Evolutionary conservation across 2,329 filamentous ascomycete species (phyloP).

Genomic region (Colletotrichum sidae): DNA sequence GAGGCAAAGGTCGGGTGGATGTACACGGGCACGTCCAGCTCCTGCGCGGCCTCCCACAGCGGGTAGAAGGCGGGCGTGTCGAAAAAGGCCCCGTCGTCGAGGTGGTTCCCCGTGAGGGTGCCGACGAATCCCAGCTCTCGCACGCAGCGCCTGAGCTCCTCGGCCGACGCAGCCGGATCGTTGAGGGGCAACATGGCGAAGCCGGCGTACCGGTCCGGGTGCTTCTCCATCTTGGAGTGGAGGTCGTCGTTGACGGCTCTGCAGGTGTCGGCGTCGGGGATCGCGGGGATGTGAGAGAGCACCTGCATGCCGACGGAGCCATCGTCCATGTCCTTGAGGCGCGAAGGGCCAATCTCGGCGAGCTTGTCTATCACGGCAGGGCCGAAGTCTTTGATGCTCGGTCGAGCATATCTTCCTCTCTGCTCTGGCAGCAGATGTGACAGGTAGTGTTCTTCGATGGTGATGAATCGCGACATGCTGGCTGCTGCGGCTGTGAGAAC

Average conservation of each 20-base stretch:
- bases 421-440: conserved; percentile 14
- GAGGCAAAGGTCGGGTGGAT: conserved; percentile 53
- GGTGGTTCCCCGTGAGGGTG: conserved; percentile 40
- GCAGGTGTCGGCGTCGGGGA: background rate
- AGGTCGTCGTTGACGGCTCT: conserved; percentile 27
- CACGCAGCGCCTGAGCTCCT: conserved; percentile 46
- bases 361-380: conserved; percentile 16
- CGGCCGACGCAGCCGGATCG: conserved; percentile 43
- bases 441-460: conserved; percentile 27
- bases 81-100: conserved; percentile 45
- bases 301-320: conserved; percentile 20
- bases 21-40: conserved; percentile 63
- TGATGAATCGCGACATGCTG: conserved; percentile 3
- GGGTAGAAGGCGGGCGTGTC: conserved; percentile 44
- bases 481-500: rapidly evolving
- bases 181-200: conserved; percentile 11
- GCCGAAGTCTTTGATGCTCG: background rate
- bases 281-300: conserved; percentile 11
- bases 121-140: conserved; percentile 47
- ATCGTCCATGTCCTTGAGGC: conserved; percentile 16
- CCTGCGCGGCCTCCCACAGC: conserved; percentile 49
- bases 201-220: conserved; percentile 48
- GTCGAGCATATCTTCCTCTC: background rate
- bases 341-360: conserved; percentile 2
- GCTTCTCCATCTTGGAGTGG: conserved; percentile 5